Percentiles rank a stretch among this genome's conserved stretches.
These are phyloP conservation scores for Xylaria sp. DNA, from an alignment of 2,329 filamentous ascomycete species.

Conservation along the genomic window DNA sequence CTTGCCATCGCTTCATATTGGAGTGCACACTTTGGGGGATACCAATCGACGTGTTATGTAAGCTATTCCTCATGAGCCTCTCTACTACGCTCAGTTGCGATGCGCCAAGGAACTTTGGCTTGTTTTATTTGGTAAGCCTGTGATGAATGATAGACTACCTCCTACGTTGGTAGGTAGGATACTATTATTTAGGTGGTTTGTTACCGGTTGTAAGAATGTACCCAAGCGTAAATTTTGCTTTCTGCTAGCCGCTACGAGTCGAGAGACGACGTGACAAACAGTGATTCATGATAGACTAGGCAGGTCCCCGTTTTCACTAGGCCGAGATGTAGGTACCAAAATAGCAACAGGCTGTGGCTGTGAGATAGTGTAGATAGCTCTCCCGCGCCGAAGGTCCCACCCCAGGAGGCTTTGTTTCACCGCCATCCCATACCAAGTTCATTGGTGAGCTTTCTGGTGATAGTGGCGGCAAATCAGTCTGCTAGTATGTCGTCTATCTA, in stretches of 20 bases:
- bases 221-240: too few relatives aligned
- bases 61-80: not conserved
- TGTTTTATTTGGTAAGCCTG: not conserved
- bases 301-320: too few relatives aligned
- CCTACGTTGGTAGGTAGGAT: too few relatives aligned
- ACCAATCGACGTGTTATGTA: not conserved
- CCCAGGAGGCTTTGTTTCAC: slow-evolving; percentile 6
- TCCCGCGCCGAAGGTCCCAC: not conserved
- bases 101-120: not conserved
- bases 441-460: not conserved
- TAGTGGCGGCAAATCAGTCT: not conserved
- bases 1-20: too few relatives aligned
- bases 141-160: not conserved
- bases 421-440: not conserved
- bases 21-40: not conserved
- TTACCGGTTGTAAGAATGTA: too few relatives aligned
- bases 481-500: not conserved
- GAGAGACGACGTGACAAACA: not conserved
- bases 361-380: slow-evolving; percentile 13
- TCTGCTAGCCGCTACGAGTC: not conserved
- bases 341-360: slow-evolving; percentile 40
- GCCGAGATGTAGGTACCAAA: slow-evolving; percentile 20
- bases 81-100: not conserved
- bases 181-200: too few relatives aligned
- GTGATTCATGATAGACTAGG: not conserved